Percentiles rank a stretch among this genome's conserved stretches.
These are phyloP conservation scores for Gillenia trifoliata DNA, from an alignment of 306 rosid genomes.

Conservation along the genomic window DNA sequence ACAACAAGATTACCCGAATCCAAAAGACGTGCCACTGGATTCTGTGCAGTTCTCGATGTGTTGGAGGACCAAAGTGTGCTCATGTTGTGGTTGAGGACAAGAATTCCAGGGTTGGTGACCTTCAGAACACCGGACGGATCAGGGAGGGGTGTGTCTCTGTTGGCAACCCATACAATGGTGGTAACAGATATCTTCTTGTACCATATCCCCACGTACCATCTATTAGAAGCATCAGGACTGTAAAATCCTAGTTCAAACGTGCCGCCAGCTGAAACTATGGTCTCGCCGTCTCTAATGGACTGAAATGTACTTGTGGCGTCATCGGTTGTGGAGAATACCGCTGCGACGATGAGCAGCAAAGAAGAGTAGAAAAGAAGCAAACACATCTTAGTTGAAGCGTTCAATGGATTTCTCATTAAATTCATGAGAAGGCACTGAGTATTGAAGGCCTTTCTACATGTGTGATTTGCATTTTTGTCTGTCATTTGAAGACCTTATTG, in stretches of 20 bases:
- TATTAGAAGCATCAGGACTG: background rate
- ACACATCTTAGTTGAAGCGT: background rate
- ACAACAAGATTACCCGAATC: conserved; percentile 38
- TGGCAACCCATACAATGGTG: conserved; percentile 23
- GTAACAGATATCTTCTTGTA: background rate
- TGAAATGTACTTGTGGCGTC: background rate
- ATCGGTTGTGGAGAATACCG: background rate
- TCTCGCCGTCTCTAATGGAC: background rate
- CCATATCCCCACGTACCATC: conserved; percentile 27
- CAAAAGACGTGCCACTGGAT: conserved; percentile 19
- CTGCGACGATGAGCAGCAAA: background rate
- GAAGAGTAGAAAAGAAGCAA: background rate
- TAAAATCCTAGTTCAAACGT: conserved; percentile 20
- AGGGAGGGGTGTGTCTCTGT: conserved; percentile 18
- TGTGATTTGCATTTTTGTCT: too few relatives aligned
- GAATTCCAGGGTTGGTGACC: conserved; percentile 12
- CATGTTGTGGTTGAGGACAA: conserved; percentile 18
- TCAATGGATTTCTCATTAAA: background rate
- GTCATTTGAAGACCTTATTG: too few relatives aligned
- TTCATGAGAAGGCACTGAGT: too few relatives aligned
- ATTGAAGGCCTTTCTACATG: too few relatives aligned
- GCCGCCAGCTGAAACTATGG: background rate
- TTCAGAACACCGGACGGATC: conserved; percentile 14
- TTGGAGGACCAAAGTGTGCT: conserved; percentile 40
- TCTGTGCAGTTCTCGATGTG: conserved; percentile 9